These are phyloP conservation scores for Lactuca saligna DNA, from an alignment of 129 eudicot genomes.

Conservation along the genomic window DNA sequence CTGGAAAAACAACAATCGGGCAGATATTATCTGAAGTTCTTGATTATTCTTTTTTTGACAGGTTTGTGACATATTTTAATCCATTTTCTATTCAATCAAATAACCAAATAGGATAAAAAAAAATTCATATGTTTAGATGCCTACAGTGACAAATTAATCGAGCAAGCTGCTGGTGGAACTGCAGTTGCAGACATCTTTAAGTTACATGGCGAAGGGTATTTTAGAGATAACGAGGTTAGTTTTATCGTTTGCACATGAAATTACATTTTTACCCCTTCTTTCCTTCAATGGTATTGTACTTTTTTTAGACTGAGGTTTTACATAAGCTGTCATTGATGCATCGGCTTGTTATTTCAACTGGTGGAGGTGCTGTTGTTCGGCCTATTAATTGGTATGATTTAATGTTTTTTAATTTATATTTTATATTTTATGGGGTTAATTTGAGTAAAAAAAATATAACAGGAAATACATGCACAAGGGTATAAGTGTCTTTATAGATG, in stretches of 20 bases:
- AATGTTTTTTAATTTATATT: not conserved
- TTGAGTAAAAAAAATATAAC: conserved; percentile 10
- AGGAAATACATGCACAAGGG: conserved; percentile 93
- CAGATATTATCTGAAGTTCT: conserved; percentile 69
- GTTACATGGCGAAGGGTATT: conserved; percentile 74
- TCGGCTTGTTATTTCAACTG: conserved; percentile 76
- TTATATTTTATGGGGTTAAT: conserved; percentile 2
- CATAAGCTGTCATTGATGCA: conserved; percentile 54
- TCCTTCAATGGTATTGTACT: not conserved
- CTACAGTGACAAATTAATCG: conserved; percentile 78
- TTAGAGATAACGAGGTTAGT: conserved; percentile 85
- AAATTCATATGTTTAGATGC: conserved; percentile 26
- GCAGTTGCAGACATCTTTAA: conserved; percentile 86
- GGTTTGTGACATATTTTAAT: conserved; percentile 44
- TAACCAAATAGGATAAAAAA: conserved; percentile 3
- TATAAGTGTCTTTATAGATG: conserved; percentile 82
- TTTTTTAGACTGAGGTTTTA: conserved; percentile 72
- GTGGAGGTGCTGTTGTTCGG: conserved; percentile 98
- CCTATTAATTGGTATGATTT: conserved; percentile 78
- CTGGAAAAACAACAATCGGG: conserved; percentile 97
- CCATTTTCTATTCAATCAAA: not conserved
- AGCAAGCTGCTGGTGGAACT: conserved; percentile 63
- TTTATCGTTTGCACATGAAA: not conserved
- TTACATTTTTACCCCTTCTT: not conserved
- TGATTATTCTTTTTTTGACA: conserved; percentile 80